A percentile compares a stretch with the other conserved stretches of the same genome.
Evolutionary conservation across 169 alveolate genomes (phyloP).

Genomic region (Cryptosporidium viatorum): DNA sequence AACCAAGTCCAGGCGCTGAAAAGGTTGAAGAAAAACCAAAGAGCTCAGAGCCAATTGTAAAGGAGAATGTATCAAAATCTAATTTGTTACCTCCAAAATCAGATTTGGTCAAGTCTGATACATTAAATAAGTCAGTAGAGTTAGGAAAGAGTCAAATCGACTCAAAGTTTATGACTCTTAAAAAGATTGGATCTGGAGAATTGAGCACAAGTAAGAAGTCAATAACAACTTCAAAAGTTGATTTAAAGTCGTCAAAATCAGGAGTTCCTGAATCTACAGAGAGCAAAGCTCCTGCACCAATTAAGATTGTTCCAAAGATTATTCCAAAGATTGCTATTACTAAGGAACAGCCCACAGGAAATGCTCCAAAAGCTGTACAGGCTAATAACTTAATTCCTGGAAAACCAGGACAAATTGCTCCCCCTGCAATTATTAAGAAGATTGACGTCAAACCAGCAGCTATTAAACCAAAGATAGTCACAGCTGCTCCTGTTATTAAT

Average conservation of each 20-base stretch:
- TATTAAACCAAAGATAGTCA: constrained; percentile 15
- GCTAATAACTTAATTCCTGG: not conserved
- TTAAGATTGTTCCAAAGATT: constrained; percentile 13
- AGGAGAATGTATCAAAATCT: not conserved
- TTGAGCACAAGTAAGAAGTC: not conserved
- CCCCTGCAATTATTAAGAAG: constrained; percentile 23
- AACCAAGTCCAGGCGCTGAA: not conserved
- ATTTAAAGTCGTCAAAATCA: not conserved
- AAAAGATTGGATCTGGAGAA: not conserved
- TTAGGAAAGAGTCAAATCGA: not conserved
- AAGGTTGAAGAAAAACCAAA: not conserved
- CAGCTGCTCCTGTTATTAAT: constrained; percentile 20
- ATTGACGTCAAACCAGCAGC: constrained; percentile 35
- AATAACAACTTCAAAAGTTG: not conserved
- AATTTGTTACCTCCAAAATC: not conserved
- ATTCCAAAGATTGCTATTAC: not conserved
- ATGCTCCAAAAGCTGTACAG: constrained; percentile 22
- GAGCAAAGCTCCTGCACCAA: not conserved
- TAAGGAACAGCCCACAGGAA: not conserved
- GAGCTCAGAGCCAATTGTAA: not conserved
- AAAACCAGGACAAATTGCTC: constrained; percentile 14
- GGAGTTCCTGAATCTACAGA: not conserved
- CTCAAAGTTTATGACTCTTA: not conserved
- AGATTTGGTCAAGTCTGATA: not conserved
- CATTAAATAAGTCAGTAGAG: not conserved